phyloP scores from a whole-genome alignment of 148 eudicot genomes.

The Diospyros lotus region DNA sequence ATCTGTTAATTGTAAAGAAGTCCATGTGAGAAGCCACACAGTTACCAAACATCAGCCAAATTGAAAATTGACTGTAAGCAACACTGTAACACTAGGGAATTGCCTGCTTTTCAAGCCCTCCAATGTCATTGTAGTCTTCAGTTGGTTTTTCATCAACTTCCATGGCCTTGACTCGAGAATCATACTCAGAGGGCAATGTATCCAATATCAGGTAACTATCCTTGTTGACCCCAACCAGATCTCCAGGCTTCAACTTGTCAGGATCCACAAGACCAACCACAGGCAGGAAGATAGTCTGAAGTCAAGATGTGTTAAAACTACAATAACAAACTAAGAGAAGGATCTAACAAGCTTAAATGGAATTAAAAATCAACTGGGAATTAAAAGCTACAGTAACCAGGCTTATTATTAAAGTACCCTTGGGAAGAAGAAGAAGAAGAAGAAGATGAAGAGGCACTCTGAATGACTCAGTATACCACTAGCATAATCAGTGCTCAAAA shows the following conservation, averaged over 20 bases:
- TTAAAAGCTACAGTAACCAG: neutral
- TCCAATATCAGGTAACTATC: constrained; percentile 96
- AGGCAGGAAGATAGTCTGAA: constrained; percentile 93
- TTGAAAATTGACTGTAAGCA: neutral
- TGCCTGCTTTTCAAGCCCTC: constrained; percentile 97
- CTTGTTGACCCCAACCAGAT: constrained; percentile 96
- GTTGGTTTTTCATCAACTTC: constrained; percentile 99
- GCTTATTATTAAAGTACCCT: no score
- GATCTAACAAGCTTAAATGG: neutral
- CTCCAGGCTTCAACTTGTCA: constrained; percentile 93
- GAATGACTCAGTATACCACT: no score
- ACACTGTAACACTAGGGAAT: constrained; percentile 9
- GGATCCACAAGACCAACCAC: constrained; percentile 98
- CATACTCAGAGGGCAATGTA: constrained; percentile 92
- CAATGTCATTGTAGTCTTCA: constrained; percentile 95
- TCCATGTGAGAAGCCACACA: constrained; percentile 15
- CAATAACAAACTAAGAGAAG: neutral
- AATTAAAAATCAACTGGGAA: neutral
- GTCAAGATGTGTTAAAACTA: neutral
- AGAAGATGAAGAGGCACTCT: no score
- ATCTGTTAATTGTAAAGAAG: constrained; percentile 40
- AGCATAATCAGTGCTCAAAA: no score
- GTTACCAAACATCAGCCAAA: neutral
- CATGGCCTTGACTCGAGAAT: constrained; percentile 97
- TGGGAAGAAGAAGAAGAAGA: no score